These are phyloP conservation scores for Bipolaris victoriae DNA, from an alignment of 2,329 filamentous ascomycete genomes.

Conservation along the genomic window DNA sequence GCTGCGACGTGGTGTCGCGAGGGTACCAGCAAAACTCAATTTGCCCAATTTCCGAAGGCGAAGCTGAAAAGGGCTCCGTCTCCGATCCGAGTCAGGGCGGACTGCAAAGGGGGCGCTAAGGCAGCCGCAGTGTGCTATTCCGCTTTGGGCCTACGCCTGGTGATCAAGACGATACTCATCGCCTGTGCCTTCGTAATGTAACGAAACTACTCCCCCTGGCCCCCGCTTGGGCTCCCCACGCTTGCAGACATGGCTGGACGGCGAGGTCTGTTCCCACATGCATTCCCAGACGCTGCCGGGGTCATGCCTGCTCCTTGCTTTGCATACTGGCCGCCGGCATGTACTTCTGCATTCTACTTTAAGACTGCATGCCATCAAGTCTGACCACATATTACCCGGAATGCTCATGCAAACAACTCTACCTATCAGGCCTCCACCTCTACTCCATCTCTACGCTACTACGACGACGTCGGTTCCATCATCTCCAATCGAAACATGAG, in stretches of 20 bases:
- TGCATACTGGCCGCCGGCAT: constrained; percentile 33
- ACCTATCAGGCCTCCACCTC: constrained; percentile 21
- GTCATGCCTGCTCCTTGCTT: constrained; percentile 19
- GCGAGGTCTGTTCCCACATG: constrained; percentile 21
- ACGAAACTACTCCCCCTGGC: constrained; percentile 15
- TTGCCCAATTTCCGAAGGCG: constrained; percentile 18
- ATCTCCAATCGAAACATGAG: constrained; percentile 30
- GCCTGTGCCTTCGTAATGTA: constrained; percentile 10
- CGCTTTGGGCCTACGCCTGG: background rate
- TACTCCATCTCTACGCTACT: constrained; percentile 15
- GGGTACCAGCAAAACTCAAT: constrained; percentile 10
- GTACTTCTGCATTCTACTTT: constrained; percentile 26
- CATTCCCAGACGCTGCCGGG: constrained; percentile 28
- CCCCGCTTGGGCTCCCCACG: constrained; percentile 29
- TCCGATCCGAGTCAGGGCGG: constrained; percentile 1
- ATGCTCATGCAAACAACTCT: constrained; percentile 26
- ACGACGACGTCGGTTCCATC: constrained; percentile 9
- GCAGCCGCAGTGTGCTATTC: background rate
- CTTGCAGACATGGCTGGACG: constrained; percentile 21
- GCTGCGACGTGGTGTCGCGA: constrained; percentile 15
- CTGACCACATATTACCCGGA: constrained; percentile 26
- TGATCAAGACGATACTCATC: background rate
- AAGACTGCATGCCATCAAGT: constrained; percentile 33
- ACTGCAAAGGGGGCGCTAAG: constrained; percentile 6
- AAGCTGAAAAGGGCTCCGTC: constrained; percentile 16